A percentile compares a stretch with the other conserved stretches of the same genome.
Evolutionary conservation across 345 rosid genomes (phyloP).

Genomic region (Ceriops zippeliana): DNA sequence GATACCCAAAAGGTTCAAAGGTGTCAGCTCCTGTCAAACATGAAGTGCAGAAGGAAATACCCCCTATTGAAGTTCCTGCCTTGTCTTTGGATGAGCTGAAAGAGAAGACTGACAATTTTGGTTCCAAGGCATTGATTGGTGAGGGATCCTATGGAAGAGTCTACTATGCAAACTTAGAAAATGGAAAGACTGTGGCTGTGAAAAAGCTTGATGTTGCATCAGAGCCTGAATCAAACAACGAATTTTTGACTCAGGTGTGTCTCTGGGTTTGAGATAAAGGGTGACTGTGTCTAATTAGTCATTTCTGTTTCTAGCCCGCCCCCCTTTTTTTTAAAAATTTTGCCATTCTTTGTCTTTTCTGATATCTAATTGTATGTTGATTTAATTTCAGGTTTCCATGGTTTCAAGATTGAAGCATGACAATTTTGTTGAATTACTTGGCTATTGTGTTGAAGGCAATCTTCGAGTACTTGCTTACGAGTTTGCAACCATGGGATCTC

Average conservation of each 20-base stretch:
- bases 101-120: slow-evolving; percentile 87
- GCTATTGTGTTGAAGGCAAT: slow-evolving; percentile 85
- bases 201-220: slow-evolving; percentile 88
- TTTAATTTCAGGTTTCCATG: slow-evolving; percentile 55
- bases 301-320: slow-evolving; percentile 19
- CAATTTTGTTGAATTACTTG: slow-evolving; percentile 75
- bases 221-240: slow-evolving; percentile 71
- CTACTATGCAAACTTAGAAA: slow-evolving; percentile 63
- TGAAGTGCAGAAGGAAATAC: slow-evolving; percentile 61
- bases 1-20: slow-evolving; percentile 49
- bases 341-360: neutral
- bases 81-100: slow-evolving; percentile 67
- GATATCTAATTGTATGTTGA: neutral
- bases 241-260: slow-evolving; percentile 85
- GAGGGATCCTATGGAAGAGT: slow-evolving; percentile 99
- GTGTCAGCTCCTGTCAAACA: slow-evolving; percentile 50
- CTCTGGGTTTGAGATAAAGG: slow-evolving; percentile 4
- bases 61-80: slow-evolving; percentile 79
- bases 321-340: too few relatives aligned
- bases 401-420: slow-evolving; percentile 88
- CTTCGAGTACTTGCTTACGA: slow-evolving; percentile 86
- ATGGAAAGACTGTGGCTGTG: slow-evolving; percentile 74
- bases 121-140: slow-evolving; percentile 93
- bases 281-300: slow-evolving; percentile 21
- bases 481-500: slow-evolving; percentile 98